Evolutionary conservation across 2,329 filamentous ascomycete genomes (phyloP).

Genomic region (Trichothecium sympodiale): DNA sequence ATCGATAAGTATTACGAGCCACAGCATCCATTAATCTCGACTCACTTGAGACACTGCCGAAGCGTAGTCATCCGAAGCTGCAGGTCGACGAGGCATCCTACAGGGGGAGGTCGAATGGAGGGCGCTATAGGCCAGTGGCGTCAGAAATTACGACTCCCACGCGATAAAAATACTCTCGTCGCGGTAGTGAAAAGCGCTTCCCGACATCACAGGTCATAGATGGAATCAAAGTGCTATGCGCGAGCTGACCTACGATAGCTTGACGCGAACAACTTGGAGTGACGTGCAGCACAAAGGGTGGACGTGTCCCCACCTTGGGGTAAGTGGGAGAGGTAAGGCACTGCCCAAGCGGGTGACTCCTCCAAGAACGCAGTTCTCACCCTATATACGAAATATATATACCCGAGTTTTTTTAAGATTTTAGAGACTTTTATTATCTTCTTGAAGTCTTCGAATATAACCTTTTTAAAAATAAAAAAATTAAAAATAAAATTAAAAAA

Average conservation of each 20-base stretch:
- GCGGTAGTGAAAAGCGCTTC: not conserved
- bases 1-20: slow-evolving; percentile 3
- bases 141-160: not conserved
- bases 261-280: too few species aligned
- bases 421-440: too few species aligned
- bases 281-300: too few species aligned
- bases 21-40: slow-evolving; percentile 9
- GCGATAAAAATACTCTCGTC: not conserved
- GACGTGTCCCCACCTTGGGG: too few species aligned
- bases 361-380: too few species aligned
- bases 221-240: not conserved
- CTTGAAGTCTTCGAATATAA: too few species aligned
- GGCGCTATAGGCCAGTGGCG: not conserved
- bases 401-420: too few species aligned
- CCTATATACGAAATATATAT: too few species aligned
- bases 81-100: slow-evolving; percentile 33
- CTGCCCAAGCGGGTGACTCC: too few species aligned
- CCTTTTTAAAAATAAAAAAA: too few species aligned
- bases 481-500: too few species aligned
- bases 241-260: not conserved
- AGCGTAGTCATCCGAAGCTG: slow-evolving; percentile 35
- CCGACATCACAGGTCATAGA: not conserved
- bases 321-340: too few species aligned
- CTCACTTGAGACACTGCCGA: slow-evolving; percentile 33
- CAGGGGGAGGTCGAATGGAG: slow-evolving; percentile 1